These are phyloP conservation scores for Claviceps monticola DNA, from an alignment of 2,329 filamentous ascomycete genomes.

Conservation along the genomic window DNA sequence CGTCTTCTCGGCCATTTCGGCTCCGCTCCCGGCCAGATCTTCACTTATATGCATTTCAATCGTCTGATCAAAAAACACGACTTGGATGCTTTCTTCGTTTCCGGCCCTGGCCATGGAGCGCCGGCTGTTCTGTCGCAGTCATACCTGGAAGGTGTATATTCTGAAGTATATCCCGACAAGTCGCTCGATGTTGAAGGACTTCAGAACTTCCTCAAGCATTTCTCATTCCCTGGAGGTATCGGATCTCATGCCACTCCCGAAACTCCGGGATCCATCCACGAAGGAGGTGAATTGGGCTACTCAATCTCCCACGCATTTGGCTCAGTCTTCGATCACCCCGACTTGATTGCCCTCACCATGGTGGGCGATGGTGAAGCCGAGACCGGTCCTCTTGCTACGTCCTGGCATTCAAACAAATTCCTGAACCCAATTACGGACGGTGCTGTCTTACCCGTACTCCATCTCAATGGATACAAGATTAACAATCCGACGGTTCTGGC, in stretches of 20 bases:
- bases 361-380: slow-evolving; percentile 74
- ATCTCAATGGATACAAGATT: slow-evolving; percentile 78
- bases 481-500: slow-evolving; percentile 65
- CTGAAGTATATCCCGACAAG: slow-evolving; percentile 64
- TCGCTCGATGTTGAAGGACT: slow-evolving; percentile 54
- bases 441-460: slow-evolving; percentile 62
- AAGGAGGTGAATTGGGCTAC: slow-evolving; percentile 73
- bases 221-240: slow-evolving; percentile 69
- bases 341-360: slow-evolving; percentile 63
- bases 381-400: slow-evolving; percentile 64
- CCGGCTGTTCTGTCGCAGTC: slow-evolving; percentile 63
- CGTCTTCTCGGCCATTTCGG: slow-evolving; percentile 68
- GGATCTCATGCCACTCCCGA: slow-evolving; percentile 68
- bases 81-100: slow-evolving; percentile 58
- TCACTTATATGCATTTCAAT: slow-evolving; percentile 74
- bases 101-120: slow-evolving; percentile 65
- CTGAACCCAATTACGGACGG: slow-evolving; percentile 67
- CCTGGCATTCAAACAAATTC: slow-evolving; percentile 75
- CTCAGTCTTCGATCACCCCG: slow-evolving; percentile 59
- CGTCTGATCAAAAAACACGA: slow-evolving; percentile 70
- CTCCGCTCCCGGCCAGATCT: slow-evolving; percentile 66
- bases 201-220: slow-evolving; percentile 68
- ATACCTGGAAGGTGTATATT: slow-evolving; percentile 66
- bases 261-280: slow-evolving; percentile 63
- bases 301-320: slow-evolving; percentile 69